Percentiles rank a stretch among this genome's conserved stretches.
Evolutionary conservation across 768 basidiomycete genomes (phyloP).

Genomic region (Suillus alpinus): DNA sequence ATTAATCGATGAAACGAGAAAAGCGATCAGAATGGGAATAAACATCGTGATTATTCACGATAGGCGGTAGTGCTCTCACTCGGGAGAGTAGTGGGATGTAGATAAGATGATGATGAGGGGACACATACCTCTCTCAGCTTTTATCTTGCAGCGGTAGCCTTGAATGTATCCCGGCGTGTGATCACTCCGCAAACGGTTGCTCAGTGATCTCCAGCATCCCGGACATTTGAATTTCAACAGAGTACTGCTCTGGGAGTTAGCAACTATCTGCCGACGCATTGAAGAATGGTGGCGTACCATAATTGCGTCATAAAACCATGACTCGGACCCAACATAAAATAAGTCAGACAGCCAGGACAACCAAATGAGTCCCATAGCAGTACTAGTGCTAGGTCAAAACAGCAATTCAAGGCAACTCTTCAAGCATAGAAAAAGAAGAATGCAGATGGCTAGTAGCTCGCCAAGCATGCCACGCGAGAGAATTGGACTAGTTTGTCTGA

Average conservation of each 20-base stretch:
- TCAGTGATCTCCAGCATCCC: neutral
- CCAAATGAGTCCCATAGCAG: neutral
- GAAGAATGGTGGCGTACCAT: neutral
- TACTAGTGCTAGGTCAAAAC: neutral
- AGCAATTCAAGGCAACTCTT: neutral
- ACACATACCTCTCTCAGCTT: neutral
- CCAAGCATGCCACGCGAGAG: neutral
- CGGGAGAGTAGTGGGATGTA: neutral
- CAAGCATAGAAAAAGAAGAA: neutral
- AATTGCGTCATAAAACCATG: neutral
- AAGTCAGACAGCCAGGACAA: neutral
- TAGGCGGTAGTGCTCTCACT: neutral
- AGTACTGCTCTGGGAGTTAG: neutral
- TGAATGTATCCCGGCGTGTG: neutral
- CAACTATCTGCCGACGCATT: neutral
- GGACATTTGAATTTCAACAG: neutral
- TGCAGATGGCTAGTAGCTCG: neutral
- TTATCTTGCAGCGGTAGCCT: neutral
- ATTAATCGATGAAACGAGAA: conserved; percentile 5
- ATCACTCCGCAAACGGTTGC: neutral
- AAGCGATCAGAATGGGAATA: conserved; percentile 5
- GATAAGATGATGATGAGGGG: neutral
- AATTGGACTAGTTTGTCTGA: neutral
- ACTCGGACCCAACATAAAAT: neutral
- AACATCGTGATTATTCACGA: conserved; percentile 12